Conservation (phyloP, 1,284 basidiomycete genomes). For the Mycena sp. region DNA sequence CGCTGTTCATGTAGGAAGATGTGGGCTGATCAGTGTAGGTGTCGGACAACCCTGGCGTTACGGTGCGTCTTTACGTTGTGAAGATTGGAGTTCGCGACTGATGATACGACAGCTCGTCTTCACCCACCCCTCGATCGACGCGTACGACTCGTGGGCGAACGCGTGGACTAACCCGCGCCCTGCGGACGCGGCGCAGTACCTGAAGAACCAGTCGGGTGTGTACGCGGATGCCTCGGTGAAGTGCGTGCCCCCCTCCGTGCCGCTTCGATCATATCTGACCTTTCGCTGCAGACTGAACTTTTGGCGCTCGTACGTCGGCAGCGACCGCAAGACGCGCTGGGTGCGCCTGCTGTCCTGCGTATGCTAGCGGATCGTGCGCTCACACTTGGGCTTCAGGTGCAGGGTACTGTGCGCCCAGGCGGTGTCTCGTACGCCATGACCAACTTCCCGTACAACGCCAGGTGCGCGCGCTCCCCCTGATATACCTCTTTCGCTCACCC, state of each 20-base stretch:
- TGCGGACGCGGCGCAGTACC: slow-evolving; percentile 65
- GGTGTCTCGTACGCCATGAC: slow-evolving; percentile 61
- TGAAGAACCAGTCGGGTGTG: slow-evolving; percentile 60
- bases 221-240: slow-evolving; percentile 59
- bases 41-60: slow-evolving; percentile 24
- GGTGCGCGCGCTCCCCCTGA: neutral
- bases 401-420: slow-evolving; percentile 72
- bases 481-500: neutral
- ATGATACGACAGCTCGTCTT: slow-evolving; percentile 72
- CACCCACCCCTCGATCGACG: slow-evolving; percentile 68
- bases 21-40: neutral
- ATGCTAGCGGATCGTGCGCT: neutral
- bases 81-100: too few species aligned
- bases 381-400: slow-evolving; percentile 46
- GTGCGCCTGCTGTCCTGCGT: neutral
- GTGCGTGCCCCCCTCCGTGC: neutral
- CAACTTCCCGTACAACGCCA: slow-evolving; percentile 34
- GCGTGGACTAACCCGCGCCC: slow-evolving; percentile 64
- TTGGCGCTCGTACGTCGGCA: slow-evolving; percentile 42
- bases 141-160: slow-evolving; percentile 70
- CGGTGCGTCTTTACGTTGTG: too few species aligned
- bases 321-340: slow-evolving; percentile 58
- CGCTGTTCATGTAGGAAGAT: neutral
- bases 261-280: neutral
- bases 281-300: slow-evolving; percentile 13